Base-by-base conservation (phyloP, 768 basidiomycete genomes). In the Lactarius deliciosus region DNA sequence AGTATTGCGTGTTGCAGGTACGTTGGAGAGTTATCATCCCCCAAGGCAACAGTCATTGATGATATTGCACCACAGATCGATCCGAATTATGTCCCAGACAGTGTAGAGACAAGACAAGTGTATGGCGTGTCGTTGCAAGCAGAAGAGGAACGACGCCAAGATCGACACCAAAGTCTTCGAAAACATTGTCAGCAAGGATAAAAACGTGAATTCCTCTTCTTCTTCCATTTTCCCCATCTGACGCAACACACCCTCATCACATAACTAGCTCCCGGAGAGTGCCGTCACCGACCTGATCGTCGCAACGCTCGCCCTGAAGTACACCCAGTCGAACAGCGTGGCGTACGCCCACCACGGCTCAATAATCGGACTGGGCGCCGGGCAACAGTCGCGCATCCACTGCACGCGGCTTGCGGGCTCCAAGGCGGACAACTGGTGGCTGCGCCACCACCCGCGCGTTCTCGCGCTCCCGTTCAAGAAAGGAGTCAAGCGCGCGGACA, bases 391-490 rank as follows among this genome's bases (percentile, higher is more conserved):
- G 5, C 92, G 97, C 47, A 99, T 99, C 74, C 97, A 99, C 81
- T 99, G 97, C 80, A 99, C 97, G 18, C 92, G 97, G 36, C 88
- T 99, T 55, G 97, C 97, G 3, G 97, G 97, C 3, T 86, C 89
- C 60, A 98, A 99, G 79, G 95, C 96, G n/a, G 97, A 99, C 79
- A 84, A 94, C 70, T 99, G 97, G 97, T 98, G 97, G 96, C 83
- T 98, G 63, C 89, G 97, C 15, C 95, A 98, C 80, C 95, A 98
- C 79, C 90, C 96, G 1, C 89, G 91, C 56, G 96, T 97, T 54
- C 89, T 98, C 68, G 81, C 84, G 4, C 86, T 99, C 28, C 92
- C 96, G 2, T 99, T 98, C 86, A 98, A 96, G 76, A 94, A 95
- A 75, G 96, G 96, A 53, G 89, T 93, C 71, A 98, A 98, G 83